Evolutionary conservation across 1,284 basidiomycete genomes (phyloP).

Genomic region (Albatrellus sp.): DNA sequence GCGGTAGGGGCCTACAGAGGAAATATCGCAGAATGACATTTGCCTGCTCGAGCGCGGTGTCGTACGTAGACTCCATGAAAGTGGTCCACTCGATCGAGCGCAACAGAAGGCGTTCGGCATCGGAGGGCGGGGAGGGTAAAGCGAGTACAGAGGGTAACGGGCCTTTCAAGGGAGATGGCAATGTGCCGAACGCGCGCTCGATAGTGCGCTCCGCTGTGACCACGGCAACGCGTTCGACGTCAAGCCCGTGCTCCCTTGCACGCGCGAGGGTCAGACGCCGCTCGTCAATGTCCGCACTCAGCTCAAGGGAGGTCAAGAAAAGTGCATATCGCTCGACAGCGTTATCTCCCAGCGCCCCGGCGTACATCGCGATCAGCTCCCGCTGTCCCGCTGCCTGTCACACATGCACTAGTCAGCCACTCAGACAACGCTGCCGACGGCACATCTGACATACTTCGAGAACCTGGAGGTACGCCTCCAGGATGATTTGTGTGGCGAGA

Average conservation of each 20-base stretch:
- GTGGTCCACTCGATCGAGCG: slow-evolving; percentile 92
- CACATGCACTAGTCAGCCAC: background rate
- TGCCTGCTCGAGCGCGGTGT: slow-evolving; percentile 73
- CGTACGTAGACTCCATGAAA: slow-evolving; percentile 61
- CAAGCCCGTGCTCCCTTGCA: slow-evolving; percentile 76
- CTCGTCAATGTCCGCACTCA: slow-evolving; percentile 54
- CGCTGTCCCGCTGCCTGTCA: slow-evolving; percentile 63
- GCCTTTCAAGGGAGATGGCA: slow-evolving; percentile 40
- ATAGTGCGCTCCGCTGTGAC: slow-evolving; percentile 75
- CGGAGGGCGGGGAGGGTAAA: slow-evolving; percentile 24
- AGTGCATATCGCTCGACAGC: slow-evolving; percentile 88
- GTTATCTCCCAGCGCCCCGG: slow-evolving; percentile 81
- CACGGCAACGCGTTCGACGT: slow-evolving; percentile 72
- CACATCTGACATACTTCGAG: slow-evolving; percentile 48
- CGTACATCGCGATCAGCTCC: slow-evolving; percentile 88
- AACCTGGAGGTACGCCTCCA: slow-evolving; percentile 83
- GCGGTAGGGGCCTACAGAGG: slow-evolving; percentile 43
- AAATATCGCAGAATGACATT: slow-evolving; percentile 83
- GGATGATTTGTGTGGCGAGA: slow-evolving; percentile 66
- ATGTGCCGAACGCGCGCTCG: slow-evolving; percentile 58
- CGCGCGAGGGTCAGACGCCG: slow-evolving; percentile 65
- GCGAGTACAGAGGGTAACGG: slow-evolving; percentile 51
- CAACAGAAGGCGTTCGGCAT: slow-evolving; percentile 60
- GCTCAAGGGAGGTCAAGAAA: slow-evolving; percentile 78
- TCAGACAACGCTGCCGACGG: background rate